Conservation (phyloP, 768 basidiomycete species). For the Suillus ampliporus region DNA sequence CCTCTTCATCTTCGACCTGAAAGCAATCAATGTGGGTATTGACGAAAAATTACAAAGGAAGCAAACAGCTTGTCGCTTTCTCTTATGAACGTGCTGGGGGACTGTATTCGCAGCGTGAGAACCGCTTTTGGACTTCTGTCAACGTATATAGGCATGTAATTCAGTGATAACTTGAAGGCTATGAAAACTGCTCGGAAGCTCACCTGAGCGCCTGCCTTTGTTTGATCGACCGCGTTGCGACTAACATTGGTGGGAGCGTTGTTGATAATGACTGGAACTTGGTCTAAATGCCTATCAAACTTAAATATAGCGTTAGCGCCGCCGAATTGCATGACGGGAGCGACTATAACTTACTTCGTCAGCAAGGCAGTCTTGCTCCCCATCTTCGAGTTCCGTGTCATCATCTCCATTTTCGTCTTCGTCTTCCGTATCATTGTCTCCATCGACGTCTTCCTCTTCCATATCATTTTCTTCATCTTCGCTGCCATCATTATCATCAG, state of each 20-base stretch:
- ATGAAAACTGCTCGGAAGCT: neutral
- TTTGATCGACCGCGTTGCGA: neutral
- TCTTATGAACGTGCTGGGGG: neutral
- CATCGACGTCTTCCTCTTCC: neutral
- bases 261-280: too few species aligned
- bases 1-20: neutral
- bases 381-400: neutral
- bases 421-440: too few species aligned
- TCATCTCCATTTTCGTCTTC: neutral
- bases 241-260: too few species aligned
- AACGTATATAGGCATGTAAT: neutral
- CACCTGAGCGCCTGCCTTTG: neutral
- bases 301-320: neutral
- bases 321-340: neutral
- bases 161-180: too few species aligned
- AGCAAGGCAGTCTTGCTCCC: too few species aligned
- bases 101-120: too few species aligned
- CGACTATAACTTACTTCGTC: neutral
- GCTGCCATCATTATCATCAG: neutral
- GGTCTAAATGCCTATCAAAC: neutral
- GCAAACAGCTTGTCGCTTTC: neutral
- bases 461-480: too few species aligned
- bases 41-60: neutral
- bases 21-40: neutral
- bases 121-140: neutral